phyloP scores from a whole-genome alignment of 768 basidiomycete genomes.

The Tephrocybe sp. region DNA sequence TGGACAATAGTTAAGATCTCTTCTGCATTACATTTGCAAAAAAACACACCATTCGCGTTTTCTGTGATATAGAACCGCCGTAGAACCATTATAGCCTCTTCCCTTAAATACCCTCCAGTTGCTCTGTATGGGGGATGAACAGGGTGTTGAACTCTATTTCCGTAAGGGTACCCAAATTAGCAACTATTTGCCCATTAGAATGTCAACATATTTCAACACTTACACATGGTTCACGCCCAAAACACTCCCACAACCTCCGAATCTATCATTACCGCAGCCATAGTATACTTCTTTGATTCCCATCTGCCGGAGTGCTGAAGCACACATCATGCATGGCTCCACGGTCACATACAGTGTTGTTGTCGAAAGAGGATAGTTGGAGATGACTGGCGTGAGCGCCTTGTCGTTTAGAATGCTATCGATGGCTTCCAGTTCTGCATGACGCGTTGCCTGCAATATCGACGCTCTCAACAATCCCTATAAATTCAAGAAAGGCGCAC shows the following conservation, averaged over 20 bases:
- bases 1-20: slow-evolving; percentile 12
- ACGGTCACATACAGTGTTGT: slow-evolving; percentile 97
- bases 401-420: slow-evolving; percentile 76
- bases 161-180: too few relatives aligned
- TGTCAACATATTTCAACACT: slow-evolving; percentile 20
- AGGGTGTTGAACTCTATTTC: slow-evolving; percentile 64
- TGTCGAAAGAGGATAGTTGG: slow-evolving; percentile 63
- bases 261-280: slow-evolving; percentile 94
- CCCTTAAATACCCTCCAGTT: slow-evolving; percentile 71
- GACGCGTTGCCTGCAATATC: slow-evolving; percentile 81
- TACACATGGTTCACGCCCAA: slow-evolving; percentile 81
- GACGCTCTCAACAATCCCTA: slow-evolving; percentile 1
- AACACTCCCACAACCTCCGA: slow-evolving; percentile 96
- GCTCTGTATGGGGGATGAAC: slow-evolving; percentile 75
- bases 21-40: not conserved
- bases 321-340: slow-evolving; percentile 99
- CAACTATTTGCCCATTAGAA: too few relatives aligned
- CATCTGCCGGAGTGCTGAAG: slow-evolving; percentile 90
- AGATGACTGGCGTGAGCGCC: slow-evolving; percentile 50
- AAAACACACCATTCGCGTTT: slow-evolving; percentile 75
- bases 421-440: slow-evolving; percentile 97
- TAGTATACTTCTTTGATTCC: slow-evolving; percentile 90
- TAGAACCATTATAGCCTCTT: slow-evolving; percentile 85
- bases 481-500: slow-evolving; percentile 20
- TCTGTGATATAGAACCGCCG: slow-evolving; percentile 92